Evolutionary conservation across 306 rosid genomes (phyloP), one percentile per base, ranked within the genome.

Genomic region (Adenanthera pavonina): DNA sequence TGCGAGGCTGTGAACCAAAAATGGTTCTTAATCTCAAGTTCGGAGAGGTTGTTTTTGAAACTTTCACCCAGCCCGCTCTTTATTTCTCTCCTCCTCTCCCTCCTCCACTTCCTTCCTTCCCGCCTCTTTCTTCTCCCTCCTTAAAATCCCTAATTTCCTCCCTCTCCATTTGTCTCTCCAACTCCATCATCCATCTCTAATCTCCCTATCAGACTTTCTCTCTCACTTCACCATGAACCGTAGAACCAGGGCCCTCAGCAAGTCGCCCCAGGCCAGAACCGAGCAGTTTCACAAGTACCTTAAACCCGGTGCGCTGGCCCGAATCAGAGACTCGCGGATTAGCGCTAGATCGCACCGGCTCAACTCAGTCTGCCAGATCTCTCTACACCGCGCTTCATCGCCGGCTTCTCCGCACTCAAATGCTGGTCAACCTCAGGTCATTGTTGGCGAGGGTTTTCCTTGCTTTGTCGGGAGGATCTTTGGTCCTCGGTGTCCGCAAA

Each of bases 251-350:
- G 5, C 81, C 2, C 47, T 20, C 17, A 6, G 40, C 12, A 69
- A 69, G 52, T 25, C 74, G 36, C 52, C 73, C 19, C 46, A 54
- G 62, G 59, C 86, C 3, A 70, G 81, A 4, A 43, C 88, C 2
- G 85, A 88, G 78, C 79, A 92, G 8, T 89, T 87, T 47, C 92
- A 91, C 85, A 91, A 82, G 83, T 94, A 83, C 75, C 97, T 94
- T 44, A 94, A 91, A 61, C 98, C 98, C 3, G 98, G 98, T 0
- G 92, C 95, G 0, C 92, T 92, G 1, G 98, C 98, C 1, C 92
- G 86, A 38, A 90, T 94, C 77, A 91, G 98, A 12, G 97, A 95
- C 84, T 95, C 97, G 5, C 86, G 89, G 15, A 92, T 89, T 79
- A 94, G 88, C 83, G 92, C 98, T 56, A 87, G 92, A 69, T 87